Percentiles rank a stretch among this genome's conserved stretches.
These are phyloP conservation scores for Asterionellopsis glacialis DNA, from an alignment of 108 stramenopile genomes.

Conservation along the genomic window DNA sequence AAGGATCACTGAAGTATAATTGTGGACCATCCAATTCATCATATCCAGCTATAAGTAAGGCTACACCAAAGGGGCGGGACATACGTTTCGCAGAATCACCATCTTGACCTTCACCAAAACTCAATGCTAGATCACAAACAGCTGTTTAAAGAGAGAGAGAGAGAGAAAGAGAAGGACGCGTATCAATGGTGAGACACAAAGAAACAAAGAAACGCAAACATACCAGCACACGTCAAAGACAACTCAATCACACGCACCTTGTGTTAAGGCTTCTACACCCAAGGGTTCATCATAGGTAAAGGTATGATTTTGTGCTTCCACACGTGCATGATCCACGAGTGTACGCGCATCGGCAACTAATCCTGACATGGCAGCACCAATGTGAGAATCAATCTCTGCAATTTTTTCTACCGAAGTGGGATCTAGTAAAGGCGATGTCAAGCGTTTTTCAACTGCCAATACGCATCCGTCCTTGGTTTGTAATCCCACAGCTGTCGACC, in stretches of 20 bases:
- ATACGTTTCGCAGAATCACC: conserved; percentile 92
- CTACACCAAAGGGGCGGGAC: conserved; percentile 98
- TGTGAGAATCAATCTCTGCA: conserved; percentile 95
- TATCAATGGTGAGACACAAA: background rate
- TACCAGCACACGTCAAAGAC: background rate
- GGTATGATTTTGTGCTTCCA: conserved; percentile 98
- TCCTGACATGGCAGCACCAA: conserved; percentile 98
- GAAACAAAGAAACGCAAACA: background rate
- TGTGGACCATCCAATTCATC: conserved; percentile 93
- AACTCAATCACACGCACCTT: conserved; percentile 81
- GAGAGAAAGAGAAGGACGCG: background rate
- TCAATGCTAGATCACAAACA: conserved; percentile 97
- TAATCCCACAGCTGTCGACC: conserved; percentile 96
- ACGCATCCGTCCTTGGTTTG: conserved; percentile 93
- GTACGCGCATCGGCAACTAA: conserved; percentile 97
- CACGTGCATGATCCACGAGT: conserved; percentile 97
- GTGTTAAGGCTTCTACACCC: conserved; percentile 96
- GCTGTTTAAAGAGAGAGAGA: conserved; percentile 27
- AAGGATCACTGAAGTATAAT: conserved; percentile 97
- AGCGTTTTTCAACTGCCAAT: conserved; percentile 97
- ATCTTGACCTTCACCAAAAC: conserved; percentile 94
- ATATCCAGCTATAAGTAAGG: conserved; percentile 94
- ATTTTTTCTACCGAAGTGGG: conserved; percentile 96
- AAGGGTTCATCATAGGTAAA: conserved; percentile 99
- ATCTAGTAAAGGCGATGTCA: conserved; percentile 92